Base-by-base conservation (phyloP, 108 stramenopile species). In the Pseudonitzschia multiseries region DNA sequence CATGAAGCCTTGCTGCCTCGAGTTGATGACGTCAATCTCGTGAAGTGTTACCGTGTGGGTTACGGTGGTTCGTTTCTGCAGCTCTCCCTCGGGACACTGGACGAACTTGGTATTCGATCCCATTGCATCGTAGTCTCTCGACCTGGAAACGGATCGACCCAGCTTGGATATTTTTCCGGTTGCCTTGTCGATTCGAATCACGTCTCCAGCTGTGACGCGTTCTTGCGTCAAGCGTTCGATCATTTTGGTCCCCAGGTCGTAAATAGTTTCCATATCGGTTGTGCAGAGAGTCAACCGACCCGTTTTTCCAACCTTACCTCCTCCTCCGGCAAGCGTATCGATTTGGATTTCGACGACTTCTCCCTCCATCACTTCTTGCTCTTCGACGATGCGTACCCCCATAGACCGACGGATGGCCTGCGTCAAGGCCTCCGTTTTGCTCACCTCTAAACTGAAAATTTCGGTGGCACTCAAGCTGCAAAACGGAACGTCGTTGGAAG, bases 11-110 rank as follows among this genome's bases (percentile, higher is more conserved):
- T 99, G 98, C 79, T 97, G 96, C 54, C 99, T 82, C 32, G 90
- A 92, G 84, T 99, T 99, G 77, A 99, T 99, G 33, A 99, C 99
- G 84, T 99, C 99, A 73, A 99, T 99, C 79, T 99, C 99, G 80
- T 99, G 99, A 51, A 99, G 80, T 69, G 90, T 90, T 42, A 99
- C 98, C 33, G 90, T 91, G 73, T 97, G 96, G 13, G 97, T 96
- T 29, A 98, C 97, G 67, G 96, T 95, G 73, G 98, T 97, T 36
- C 98, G 89, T 85, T 98, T 97, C 85, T 97, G 95, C 71, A 99
- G 82, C 80, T 99, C 99, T 14, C 99, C 99, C 76, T 99, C 98
- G 40, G 99, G 99, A 71, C 96, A 97, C 66, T 96, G 97, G 20
- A 99, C 99, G 77, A 98, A 99, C 71, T 97, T 89, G 18, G 98